Conservation (phyloP, 2,329 filamentous ascomycete genomes). For the Talaromyces sp. region DNA sequence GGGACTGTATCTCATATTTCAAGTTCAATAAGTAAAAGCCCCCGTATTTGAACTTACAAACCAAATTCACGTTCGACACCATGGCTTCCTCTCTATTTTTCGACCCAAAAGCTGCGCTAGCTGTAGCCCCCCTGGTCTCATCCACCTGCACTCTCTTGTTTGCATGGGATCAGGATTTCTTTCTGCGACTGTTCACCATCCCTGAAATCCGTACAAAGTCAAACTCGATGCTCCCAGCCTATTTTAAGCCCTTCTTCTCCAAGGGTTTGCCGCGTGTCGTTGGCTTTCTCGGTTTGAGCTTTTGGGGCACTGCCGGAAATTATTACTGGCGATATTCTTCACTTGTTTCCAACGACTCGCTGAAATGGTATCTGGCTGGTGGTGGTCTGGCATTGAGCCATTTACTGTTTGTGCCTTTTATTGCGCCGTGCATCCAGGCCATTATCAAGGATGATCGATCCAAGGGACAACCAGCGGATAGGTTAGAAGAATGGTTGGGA, state of each 20-base stretch:
- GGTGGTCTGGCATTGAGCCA: conserved; percentile 1
- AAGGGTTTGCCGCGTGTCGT: conserved; percentile 29
- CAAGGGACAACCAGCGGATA: neutral
- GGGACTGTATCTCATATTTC: neutral
- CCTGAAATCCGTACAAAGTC: conserved; percentile 13
- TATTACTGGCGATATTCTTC: conserved; percentile 7
- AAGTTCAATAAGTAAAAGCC: neutral
- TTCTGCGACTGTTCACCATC: conserved; percentile 16
- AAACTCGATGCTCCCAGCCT: conserved; percentile 35
- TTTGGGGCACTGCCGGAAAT: conserved; percentile 6
- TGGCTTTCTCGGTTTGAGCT: conserved; percentile 23
- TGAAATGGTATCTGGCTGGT: conserved; percentile 8
- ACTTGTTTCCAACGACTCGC: neutral
- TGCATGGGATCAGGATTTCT: conserved; percentile 34
- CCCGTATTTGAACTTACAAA: no score
- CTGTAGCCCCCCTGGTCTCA: conserved; percentile 43
- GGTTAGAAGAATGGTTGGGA: conserved; percentile 5
- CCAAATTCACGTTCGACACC: neutral
- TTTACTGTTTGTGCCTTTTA: conserved; percentile 7
- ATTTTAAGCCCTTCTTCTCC: conserved; percentile 40
- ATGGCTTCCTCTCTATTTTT: conserved; percentile 6
- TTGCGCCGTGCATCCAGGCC: neutral
- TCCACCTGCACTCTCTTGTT: conserved; percentile 43
- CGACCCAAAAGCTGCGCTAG: conserved; percentile 20
- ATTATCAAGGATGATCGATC: conserved; percentile 4